Evolutionary conservation across 108 stramenopile species (phyloP), one percentile per base, ranked within the genome.

Genomic region (Stephanodiscus minutulus): DNA sequence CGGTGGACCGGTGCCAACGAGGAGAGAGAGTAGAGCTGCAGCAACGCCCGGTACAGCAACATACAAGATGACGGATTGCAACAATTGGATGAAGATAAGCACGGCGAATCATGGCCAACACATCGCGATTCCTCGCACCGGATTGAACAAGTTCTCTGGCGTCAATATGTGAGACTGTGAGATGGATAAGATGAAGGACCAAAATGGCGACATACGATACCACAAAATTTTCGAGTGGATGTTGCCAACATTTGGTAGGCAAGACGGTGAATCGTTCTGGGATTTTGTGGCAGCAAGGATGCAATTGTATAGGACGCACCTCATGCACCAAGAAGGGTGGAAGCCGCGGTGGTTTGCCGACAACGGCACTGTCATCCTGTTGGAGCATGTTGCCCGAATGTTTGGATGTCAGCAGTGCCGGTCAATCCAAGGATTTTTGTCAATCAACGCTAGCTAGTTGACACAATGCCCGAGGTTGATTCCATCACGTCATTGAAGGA

Each of bases 381-480:
- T 5, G 20, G 18, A 52, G 5, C 50, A 52, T 8, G 20, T 49
- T 8, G 48, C 48, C 20, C 48, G 10, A 4, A 20, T 49, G 18
- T 49, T 20, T 21, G 48, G 48, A 20, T n/a, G 17, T 20, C 24
- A 24, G 50, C 50, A 24, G 20, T 21, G 50, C 20, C 50, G 50
- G 20, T 24, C 24, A 1, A 21, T 52, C 24, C 3, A 18, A 21
- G 64, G 64, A 44, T 46, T 46, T 28, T 22, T 7, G 3, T 64
- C 64, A 17, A 47, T 64, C 24, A 48, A 49, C 18, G 64, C 49
- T 25, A 31, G 29, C 11, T 64, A 48, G 64, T 49, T 9, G 6
- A 49, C 48, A 5, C n/a, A 48, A 25, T 24, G 48, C 17, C 28
- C 47, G 17, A 5, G n/a, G n/a, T 64, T 24, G 31, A 21, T 35